phyloP scores from a whole-genome alignment of 352 stramenopile species.

The Albugo laibachii region DNA sequence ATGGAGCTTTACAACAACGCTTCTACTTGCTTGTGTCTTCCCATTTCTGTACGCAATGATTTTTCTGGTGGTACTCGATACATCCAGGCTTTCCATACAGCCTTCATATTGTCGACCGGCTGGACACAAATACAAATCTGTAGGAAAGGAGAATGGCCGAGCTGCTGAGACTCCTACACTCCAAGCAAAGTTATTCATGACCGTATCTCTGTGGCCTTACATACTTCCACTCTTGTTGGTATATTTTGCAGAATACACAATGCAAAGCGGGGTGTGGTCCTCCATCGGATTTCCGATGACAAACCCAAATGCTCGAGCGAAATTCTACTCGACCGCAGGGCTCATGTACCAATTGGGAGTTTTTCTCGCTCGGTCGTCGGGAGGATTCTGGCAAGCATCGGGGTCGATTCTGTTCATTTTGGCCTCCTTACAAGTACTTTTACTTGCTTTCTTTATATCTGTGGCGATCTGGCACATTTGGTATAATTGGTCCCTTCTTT shows the following conservation, averaged over 20 bases:
- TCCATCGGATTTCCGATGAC: conserved; percentile 85
- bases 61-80: conserved; percentile 46
- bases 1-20: conserved; percentile 39
- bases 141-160: background rate
- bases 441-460: conserved; percentile 76
- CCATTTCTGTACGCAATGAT: conserved; percentile 35
- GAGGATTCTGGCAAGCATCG: conserved; percentile 58
- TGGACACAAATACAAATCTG: background rate
- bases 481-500: conserved; percentile 74
- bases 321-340: conserved; percentile 83
- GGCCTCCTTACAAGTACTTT: conserved; percentile 60
- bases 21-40: conserved; percentile 32
- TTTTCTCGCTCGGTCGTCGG: conserved; percentile 82
- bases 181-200: conserved; percentile 42
- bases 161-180: conserved; percentile 16
- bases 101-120: background rate
- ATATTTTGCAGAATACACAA: conserved; percentile 88
- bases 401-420: conserved; percentile 75
- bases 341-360: conserved; percentile 85
- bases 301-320: conserved; percentile 32
- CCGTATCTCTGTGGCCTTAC: conserved; percentile 75
- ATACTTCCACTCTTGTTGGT: conserved; percentile 82
- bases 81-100: conserved; percentile 12
- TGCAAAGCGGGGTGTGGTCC: conserved; percentile 86
- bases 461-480: conserved; percentile 61